Percentiles rank a stretch among this genome's conserved stretches.
Conservation (phyloP, 139 green algal species). For the Coccomyxa sp. region DNA sequence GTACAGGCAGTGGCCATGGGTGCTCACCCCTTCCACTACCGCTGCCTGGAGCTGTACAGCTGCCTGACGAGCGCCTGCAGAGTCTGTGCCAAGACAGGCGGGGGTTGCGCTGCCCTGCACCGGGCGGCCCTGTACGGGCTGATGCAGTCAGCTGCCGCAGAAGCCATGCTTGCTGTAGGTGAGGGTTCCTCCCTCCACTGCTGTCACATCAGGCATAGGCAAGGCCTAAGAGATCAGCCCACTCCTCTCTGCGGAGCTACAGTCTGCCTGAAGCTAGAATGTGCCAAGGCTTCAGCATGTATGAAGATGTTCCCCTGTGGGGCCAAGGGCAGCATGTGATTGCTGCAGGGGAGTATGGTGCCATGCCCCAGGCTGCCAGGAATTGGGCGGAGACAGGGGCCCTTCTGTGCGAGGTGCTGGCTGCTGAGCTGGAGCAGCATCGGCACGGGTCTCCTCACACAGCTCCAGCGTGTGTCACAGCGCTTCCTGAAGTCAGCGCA, state of each 20-base stretch:
- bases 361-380: neutral
- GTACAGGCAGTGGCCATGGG: neutral
- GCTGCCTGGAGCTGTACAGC: neutral
- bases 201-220: too few relatives aligned
- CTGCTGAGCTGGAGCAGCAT: neutral
- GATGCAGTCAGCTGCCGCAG: neutral
- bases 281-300: too few relatives aligned
- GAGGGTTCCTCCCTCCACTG: too few relatives aligned
- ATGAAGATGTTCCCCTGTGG: too few relatives aligned
- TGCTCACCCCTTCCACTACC: neutral
- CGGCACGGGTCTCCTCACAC: too few relatives aligned
- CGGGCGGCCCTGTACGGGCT: neutral
- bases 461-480: too few relatives aligned
- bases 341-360: neutral
- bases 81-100: neutral
- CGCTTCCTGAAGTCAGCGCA: too few relatives aligned
- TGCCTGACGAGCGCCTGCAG: neutral
- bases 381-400: neutral
- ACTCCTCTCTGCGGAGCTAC: too few relatives aligned
- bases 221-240: too few relatives aligned
- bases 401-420: neutral
- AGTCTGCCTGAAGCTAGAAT: too few relatives aligned
- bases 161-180: neutral
- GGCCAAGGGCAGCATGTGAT: too few relatives aligned
- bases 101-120: neutral